Evolutionary conservation across 495 filamentous ascomycete species (phyloP), one percentile per base, ranked within the genome.

Genomic region (Friedmanniomyces endolithicus): DNA sequence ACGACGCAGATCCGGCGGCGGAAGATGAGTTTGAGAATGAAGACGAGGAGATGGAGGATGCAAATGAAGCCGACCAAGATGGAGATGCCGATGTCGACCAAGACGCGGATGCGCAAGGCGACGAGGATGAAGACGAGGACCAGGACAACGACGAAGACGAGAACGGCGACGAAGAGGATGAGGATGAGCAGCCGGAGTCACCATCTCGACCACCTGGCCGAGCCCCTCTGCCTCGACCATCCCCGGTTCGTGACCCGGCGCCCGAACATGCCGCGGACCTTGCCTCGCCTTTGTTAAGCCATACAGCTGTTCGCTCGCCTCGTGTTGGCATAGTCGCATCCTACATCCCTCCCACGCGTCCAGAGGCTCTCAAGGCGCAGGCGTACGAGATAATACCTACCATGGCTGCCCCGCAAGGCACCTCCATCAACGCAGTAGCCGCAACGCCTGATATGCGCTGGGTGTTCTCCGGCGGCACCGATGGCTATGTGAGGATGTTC

Each of bases 381-480:
- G 82, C 82, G 14, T 99, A 97, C 75, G 92, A 99, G 68, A 95
- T 99, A 40, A 84, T 90, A 7, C 92, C 92, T 7, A 97, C 94
- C 22, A 95, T 95, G 67, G 92, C 92, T 14, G 92, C 92, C 1
- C 92, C 92, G 3, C 89, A 95, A 67, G 84, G 86, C 55, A 99
- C 92, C 12, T 96, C 89, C 33, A 87, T 99, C 72, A 99, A 99
- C 64, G 83, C 88, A 2, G 76, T 97, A 43, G 82, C 88, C 23
- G 79, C 92, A 33, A 99, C 92, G 1, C 88, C 89, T 16, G 94
- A 97, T 69, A 87, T 96, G 77, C 79, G 88, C 57, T 99, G 87
- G 80, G 87, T 95, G 61, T 89, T 97, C 67, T 95, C 81, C 25
- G 92, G 90, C 31, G 92, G 92, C 0, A 83, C 85, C 6, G 92